Percentiles rank a stretch among this genome's conserved stretches.
phyloP scores from a whole-genome alignment of 768 basidiomycete species.

The Leccinum pellstonianum region DNA sequence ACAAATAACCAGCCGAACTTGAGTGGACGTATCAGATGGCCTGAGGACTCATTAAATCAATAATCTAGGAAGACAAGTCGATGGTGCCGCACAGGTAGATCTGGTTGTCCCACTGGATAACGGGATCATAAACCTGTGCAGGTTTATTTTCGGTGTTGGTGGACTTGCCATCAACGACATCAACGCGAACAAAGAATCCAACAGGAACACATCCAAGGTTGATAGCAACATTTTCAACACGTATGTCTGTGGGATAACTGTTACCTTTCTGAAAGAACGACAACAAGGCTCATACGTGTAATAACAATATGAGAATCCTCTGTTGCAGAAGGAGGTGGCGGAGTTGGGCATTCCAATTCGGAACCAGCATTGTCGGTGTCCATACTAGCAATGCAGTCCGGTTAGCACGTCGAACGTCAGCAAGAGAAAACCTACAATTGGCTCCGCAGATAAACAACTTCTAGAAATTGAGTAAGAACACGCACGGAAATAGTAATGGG shows the following conservation, averaged over 20 bases:
- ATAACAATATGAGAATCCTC: slow-evolving; percentile 1
- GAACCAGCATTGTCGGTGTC: no score
- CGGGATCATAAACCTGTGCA: background rate
- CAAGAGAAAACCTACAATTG: background rate
- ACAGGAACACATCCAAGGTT: slow-evolving; percentile 15
- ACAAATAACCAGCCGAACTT: background rate
- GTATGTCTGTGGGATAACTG: slow-evolving; percentile 7
- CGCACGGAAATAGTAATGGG: background rate
- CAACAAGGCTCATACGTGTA: background rate
- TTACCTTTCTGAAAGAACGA: background rate
- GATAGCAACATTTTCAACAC: slow-evolving; percentile 7
- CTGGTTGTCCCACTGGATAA: slow-evolving; percentile 16
- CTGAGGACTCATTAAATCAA: background rate
- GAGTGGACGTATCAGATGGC: background rate
- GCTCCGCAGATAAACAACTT: slow-evolving; percentile 3
- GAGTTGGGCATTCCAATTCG: background rate
- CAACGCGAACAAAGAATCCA: slow-evolving; percentile 15
- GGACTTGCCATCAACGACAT: background rate
- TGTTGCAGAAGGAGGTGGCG: background rate
- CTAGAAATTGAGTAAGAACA: background rate
- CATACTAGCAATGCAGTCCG: background rate
- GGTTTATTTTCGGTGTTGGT: slow-evolving; percentile 9
- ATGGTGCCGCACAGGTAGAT: background rate
- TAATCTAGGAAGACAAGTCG: background rate
- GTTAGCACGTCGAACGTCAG: background rate